Base-by-base conservation (phyloP, 805 yeast species). In the Cyberlindnera misumaiensis region DNA sequence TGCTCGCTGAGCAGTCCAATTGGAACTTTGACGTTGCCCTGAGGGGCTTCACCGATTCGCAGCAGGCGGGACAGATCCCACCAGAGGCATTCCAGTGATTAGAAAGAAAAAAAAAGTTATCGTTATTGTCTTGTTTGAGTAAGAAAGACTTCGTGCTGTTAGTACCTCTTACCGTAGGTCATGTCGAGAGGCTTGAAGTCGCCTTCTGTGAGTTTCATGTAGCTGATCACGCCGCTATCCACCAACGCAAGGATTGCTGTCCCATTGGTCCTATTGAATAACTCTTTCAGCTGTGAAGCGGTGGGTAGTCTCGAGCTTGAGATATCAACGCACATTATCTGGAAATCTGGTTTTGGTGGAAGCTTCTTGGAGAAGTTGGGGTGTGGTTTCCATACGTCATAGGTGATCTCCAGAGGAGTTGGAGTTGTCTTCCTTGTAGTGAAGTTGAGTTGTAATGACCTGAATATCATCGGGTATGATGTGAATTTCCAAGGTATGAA, bases 1-100 rank as follows among this genome's bases (percentile, higher is more conserved):
- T 89, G 83, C 70, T 93, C 29, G 81, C 88, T 41, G 88, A 87
- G 56, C 96, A 88, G 59, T 86, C 95, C 52, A 72, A 75, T 39
- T 89, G 94, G 89, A 82, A 84, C 58, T 80, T 76, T 49, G 77
- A 75, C 20, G 70, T 65, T 38, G 89, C 96, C 20, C 64, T 76
- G 11, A 70, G 69, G 32, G 80, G 84, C 40, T 90, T 90, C 62
- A 73, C 77, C 48, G 77, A 73, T 48, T 81, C 86, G 27, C 54
- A 48, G n/a, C 39, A 48, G 14, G 45, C 40, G 15, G 57, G 56
- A 7, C 57, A 52, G 28, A 51, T 55, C 16, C 59, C 59, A 12
- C 54, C 48, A 28, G 54, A 53, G 34, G 59, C 59, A 3, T 55
- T 55, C 42, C 46, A 45, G 20, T 45, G 34, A 30, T 20, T 20